Conservation (phyloP, 2,329 filamentous ascomycete species). For the Alternaria longipes region DNA sequence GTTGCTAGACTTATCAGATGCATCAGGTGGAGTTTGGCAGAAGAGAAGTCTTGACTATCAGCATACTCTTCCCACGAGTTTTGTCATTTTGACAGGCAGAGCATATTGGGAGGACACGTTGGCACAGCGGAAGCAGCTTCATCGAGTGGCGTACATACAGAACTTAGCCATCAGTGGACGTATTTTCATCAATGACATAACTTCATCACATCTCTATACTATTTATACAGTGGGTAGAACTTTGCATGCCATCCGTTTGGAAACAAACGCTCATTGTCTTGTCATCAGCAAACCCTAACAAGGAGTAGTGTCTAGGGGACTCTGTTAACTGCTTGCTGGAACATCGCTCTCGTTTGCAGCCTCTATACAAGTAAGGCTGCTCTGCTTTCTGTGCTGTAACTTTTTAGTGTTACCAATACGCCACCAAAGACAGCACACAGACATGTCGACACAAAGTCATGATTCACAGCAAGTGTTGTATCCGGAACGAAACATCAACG, state of each 20-base stretch:
- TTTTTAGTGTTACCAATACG: neutral
- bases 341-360: neutral
- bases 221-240: neutral
- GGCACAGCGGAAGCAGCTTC: neutral
- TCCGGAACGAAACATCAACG: neutral
- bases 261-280: conserved; percentile 1
- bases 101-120: neutral
- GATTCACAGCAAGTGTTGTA: neutral
- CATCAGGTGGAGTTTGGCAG: neutral
- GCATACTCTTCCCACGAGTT: neutral
- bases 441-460: conserved; percentile 1
- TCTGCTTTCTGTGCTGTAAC: neutral
- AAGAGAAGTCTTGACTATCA: neutral
- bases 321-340: conserved; percentile 3
- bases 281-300: conserved; percentile 9
- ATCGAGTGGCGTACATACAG: neutral
- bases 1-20: neutral
- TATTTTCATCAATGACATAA: neutral
- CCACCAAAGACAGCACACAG: neutral
- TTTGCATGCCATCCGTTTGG: neutral
- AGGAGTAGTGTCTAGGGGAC: neutral
- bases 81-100: neutral
- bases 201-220: neutral
- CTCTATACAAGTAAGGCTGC: neutral
- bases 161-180: neutral